Evolutionary conservation across 176 grass and related monocot species (phyloP).

Genomic region (Chrysopogon serrulatus): DNA sequence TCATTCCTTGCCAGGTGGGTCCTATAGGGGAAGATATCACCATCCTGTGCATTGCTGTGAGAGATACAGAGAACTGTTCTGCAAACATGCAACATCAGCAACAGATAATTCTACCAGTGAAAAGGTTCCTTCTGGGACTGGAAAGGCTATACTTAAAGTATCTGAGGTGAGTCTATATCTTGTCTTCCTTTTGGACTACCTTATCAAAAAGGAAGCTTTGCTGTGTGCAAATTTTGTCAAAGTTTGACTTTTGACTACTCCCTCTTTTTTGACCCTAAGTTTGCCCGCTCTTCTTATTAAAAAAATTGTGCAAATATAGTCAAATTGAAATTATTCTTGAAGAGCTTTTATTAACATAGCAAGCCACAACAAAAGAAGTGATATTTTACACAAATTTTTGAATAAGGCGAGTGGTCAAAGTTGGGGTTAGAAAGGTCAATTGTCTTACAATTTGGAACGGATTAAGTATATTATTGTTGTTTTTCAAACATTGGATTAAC

Average conservation of each 20-base stretch:
- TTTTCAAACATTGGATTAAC: neutral
- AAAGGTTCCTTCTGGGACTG: conserved; percentile 68
- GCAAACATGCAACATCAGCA: conserved; percentile 75
- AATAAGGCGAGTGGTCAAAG: no score
- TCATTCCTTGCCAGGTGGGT: conserved; percentile 54
- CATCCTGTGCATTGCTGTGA: conserved; percentile 97
- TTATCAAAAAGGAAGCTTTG: neutral
- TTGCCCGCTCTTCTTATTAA: no score
- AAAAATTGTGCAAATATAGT: no score
- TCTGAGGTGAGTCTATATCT: conserved; percentile 65
- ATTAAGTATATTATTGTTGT: neutral
- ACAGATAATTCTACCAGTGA: conserved; percentile 71
- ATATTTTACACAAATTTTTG: no score
- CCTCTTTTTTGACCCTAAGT: no score
- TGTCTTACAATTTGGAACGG: no score
- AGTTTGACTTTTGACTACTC: neutral
- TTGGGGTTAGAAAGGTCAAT: no score
- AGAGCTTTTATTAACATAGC: no score
- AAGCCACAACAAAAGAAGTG: no score
- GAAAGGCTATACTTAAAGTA: conserved; percentile 88
- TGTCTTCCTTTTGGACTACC: neutral
- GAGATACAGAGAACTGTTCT: conserved; percentile 93
- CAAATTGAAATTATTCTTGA: no score
- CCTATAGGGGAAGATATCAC: conserved; percentile 72
- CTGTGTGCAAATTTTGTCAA: neutral